A percentile compares a stretch with the other conserved stretches of the same genome.
Conservation (phyloP, 345 rosid species). For the Murraya paniculata region DNA sequence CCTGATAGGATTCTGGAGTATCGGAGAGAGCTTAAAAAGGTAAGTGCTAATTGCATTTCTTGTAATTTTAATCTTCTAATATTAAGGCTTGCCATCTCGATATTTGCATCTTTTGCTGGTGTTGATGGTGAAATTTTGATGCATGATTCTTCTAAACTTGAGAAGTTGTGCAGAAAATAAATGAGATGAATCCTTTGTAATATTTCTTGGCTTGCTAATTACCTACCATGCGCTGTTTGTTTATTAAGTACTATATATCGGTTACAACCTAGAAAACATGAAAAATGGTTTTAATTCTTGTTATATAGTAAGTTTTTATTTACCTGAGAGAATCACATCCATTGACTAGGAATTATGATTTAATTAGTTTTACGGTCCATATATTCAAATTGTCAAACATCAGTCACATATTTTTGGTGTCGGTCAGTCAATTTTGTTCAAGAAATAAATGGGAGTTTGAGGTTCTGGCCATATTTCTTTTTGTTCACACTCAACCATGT, state of each 20-base stretch:
- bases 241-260: neutral
- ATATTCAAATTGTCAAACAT: neutral
- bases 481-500: neutral
- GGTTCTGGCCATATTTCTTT: neutral
- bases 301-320: neutral
- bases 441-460: neutral
- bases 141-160: neutral
- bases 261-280: no score
- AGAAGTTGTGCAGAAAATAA: neutral
- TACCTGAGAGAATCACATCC: neutral
- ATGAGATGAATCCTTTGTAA: neutral
- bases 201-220: neutral
- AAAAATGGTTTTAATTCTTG: neutral
- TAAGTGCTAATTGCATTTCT: conserved; percentile 13
- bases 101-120: neutral
- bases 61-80: neutral
- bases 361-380: neutral
- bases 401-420: neutral
- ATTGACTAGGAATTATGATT: neutral
- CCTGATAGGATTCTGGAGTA: conserved; percentile 59
- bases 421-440: neutral
- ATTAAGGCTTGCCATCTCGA: neutral
- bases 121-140: neutral
- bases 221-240: neutral
- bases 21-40: conserved; percentile 75